Evolutionary conservation across 169 alveolate species (phyloP).

Genomic region (Hepatocystis sp.): DNA sequence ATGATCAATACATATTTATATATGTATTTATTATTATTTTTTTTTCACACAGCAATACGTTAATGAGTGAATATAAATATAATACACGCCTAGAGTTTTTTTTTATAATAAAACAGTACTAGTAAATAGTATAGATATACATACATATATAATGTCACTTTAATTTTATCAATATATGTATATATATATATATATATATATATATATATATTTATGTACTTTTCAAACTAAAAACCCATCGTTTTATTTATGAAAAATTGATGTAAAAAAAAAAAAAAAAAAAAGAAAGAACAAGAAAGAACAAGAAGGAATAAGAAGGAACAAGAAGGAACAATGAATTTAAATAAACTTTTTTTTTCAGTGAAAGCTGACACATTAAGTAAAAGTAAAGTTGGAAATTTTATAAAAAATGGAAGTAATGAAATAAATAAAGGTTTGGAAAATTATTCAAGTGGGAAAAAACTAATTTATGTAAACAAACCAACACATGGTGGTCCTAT

Average conservation of each 20-base stretch:
- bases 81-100: constrained; percentile 1
- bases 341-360: constrained; percentile 8
- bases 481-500: constrained; percentile 85
- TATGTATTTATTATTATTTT: too few species aligned
- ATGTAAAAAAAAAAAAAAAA: too few species aligned
- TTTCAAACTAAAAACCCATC: background rate
- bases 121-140: constrained; percentile 7
- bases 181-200: background rate
- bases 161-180: background rate
- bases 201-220: background rate
- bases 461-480: constrained; percentile 69
- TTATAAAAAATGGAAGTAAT: constrained; percentile 32
- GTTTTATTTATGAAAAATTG: background rate
- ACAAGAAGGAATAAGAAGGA: background rate
- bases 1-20: too few species aligned
- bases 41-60: background rate
- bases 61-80: background rate
- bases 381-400: constrained; percentile 12
- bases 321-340: constrained; percentile 12
- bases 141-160: background rate
- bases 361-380: constrained; percentile 8
- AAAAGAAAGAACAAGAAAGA: too few species aligned
- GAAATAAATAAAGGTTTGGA: constrained; percentile 6
- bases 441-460: constrained; percentile 4
- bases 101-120: too few species aligned